Conservation (phyloP, 202 grass and related monocot species). For the Schoenoplectus triqueter region DNA sequence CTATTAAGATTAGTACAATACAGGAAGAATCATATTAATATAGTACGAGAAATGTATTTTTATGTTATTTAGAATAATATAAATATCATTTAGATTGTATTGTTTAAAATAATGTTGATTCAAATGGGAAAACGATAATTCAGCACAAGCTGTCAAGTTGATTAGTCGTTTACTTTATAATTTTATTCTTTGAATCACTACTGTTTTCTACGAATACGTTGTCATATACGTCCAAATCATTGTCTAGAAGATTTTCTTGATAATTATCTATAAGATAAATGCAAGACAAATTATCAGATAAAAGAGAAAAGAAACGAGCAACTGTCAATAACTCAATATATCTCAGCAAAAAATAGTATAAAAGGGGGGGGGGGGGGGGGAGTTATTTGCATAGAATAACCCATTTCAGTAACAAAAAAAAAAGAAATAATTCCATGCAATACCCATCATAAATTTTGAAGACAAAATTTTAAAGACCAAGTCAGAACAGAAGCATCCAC, state of each 20-base stretch:
- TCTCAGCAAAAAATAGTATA: not conserved
- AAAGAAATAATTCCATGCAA: not conserved
- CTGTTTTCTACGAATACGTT: not conserved
- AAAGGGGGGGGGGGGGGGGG: not conserved
- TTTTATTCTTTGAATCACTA: not conserved
- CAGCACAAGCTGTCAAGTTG: not conserved
- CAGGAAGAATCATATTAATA: no score
- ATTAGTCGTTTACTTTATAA: not conserved
- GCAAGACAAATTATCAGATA: not conserved
- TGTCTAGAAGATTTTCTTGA: not conserved
- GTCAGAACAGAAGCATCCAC: constrained; percentile 36
- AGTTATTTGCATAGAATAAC: not conserved
- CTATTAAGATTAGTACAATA: not conserved
- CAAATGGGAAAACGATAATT: not conserved
- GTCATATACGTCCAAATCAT: not conserved
- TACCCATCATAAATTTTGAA: constrained; percentile 31
- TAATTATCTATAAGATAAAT: not conserved
- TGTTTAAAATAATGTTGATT: not conserved
- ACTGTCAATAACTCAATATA: not conserved
- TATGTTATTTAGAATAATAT: not conserved
- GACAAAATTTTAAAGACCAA: constrained; percentile 15
- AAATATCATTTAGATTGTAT: not conserved
- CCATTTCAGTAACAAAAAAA: not conserved
- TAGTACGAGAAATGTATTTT: not conserved
- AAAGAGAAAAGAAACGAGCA: not conserved